Conservation (phyloP, 2,329 filamentous ascomycete genomes). For the Neofusicoccum parvum region DNA sequence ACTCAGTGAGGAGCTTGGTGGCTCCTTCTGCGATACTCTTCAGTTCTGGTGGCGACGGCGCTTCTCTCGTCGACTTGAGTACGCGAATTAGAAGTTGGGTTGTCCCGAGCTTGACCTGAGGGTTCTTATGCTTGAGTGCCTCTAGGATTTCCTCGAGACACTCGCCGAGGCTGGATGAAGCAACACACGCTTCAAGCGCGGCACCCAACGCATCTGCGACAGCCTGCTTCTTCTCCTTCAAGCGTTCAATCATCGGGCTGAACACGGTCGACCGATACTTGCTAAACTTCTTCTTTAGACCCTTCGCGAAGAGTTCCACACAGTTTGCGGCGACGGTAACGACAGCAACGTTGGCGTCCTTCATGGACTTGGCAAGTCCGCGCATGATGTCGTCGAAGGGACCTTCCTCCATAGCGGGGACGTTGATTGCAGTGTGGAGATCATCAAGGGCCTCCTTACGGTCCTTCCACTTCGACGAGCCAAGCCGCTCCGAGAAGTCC, state of each 20-base stretch:
- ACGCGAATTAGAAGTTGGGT: constrained; percentile 91
- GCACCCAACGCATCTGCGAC: constrained; percentile 86
- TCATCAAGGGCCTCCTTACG: constrained; percentile 91
- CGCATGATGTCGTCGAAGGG: constrained; percentile 83
- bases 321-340: constrained; percentile 92
- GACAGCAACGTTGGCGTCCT: constrained; percentile 95
- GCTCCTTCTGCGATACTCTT: constrained; percentile 82
- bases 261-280: constrained; percentile 82
- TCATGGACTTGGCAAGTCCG: constrained; percentile 93
- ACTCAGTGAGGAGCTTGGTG: constrained; percentile 89
- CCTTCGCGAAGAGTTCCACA: constrained; percentile 85
- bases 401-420: constrained; percentile 88
- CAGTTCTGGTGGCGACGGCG: constrained; percentile 82
- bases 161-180: constrained; percentile 72
- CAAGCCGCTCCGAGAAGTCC: constrained; percentile 80
- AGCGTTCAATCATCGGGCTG: constrained; percentile 86
- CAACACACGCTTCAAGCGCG: constrained; percentile 74
- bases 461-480: constrained; percentile 97
- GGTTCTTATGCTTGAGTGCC: constrained; percentile 90
- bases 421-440: constrained; percentile 73
- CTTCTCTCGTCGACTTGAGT: constrained; percentile 77
- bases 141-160: constrained; percentile 89
- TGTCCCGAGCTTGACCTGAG: constrained; percentile 94
- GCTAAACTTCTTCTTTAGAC: constrained; percentile 73
- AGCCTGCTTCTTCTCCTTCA: constrained; percentile 94